Evolutionary conservation across 2,329 filamentous ascomycete species (phyloP).

Genomic region (Sclerotinia sclerotiorum): DNA sequence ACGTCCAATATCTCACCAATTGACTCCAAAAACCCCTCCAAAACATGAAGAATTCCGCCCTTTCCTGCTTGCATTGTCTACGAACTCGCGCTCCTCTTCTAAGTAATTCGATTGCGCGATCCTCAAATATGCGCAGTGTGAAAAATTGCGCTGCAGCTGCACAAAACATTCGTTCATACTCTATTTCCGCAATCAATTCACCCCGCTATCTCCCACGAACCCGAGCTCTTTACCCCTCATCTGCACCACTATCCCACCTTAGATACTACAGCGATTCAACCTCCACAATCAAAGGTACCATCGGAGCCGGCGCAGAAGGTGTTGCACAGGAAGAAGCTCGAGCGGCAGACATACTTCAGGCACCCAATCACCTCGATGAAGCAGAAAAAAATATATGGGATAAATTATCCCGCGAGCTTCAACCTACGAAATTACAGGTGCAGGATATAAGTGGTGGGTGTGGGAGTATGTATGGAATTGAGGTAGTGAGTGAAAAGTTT

Average conservation of each 20-base stretch:
- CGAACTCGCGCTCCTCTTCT: not conserved
- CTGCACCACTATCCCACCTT: not conserved
- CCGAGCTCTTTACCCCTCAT: not conserved
- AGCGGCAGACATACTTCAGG: not conserved
- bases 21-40: not conserved
- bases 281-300: conserved; percentile 8
- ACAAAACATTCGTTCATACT: not conserved
- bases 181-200: not conserved
- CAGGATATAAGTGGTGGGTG: conserved; percentile 82
- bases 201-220: not conserved
- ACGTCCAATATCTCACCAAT: not conserved
- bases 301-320: conserved; percentile 3
- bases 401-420: conserved; percentile 39
- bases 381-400: conserved; percentile 23
- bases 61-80: conserved; percentile 16
- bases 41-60: conserved; percentile 16
- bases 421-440: conserved; percentile 45
- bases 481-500: conserved; percentile 72
- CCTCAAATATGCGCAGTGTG: not conserved
- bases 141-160: not conserved
- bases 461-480: conserved; percentile 84
- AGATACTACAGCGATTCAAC: conserved; percentile 14
- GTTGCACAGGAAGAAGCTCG: not conserved
- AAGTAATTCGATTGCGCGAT: not conserved
- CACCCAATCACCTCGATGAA: conserved; percentile 19